phyloP scores from a whole-genome alignment of 1,284 basidiomycete species.

The Mycosarcoma mackinlayi region DNA sequence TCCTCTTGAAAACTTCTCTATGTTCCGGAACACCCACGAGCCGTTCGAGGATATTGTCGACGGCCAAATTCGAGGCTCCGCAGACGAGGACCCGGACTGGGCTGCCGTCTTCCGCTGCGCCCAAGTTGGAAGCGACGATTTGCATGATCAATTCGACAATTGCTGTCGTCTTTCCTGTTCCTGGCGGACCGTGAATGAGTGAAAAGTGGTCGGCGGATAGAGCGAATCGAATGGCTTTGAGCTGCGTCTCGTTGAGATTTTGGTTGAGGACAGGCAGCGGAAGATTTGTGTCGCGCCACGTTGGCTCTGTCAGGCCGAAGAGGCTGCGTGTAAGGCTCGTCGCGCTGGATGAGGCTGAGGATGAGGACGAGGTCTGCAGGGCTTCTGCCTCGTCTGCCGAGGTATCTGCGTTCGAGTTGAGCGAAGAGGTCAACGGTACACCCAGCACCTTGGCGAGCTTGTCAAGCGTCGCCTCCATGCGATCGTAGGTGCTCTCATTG shows the following conservation, averaged over 20 bases:
- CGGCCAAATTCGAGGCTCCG: constrained; percentile 89
- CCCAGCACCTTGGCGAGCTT: constrained; percentile 42
- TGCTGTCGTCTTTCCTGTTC: constrained; percentile 67
- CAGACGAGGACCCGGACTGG: constrained; percentile 79
- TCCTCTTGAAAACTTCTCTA: constrained; percentile 46
- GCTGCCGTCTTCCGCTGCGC: constrained; percentile 16
- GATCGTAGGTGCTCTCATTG: constrained; percentile 89
- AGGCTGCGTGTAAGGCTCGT: constrained; percentile 57
- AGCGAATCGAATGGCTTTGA: constrained; percentile 80
- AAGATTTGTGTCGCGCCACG: constrained; percentile 34
- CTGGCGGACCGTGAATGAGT: constrained; percentile 96
- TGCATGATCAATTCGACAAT: constrained; percentile 71
- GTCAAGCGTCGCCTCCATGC: constrained; percentile 68
- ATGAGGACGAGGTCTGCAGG: constrained; percentile 5
- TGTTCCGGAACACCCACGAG: constrained; percentile 43
- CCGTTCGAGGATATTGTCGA: constrained; percentile 71
- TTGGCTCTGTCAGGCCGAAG: constrained; percentile 41
- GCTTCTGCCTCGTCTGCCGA: constrained; percentile 32
- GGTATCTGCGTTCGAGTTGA: constrained; percentile 16
- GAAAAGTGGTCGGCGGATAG: constrained; percentile 79
- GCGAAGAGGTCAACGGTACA: constrained; percentile 13
- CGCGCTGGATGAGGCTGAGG: constrained; percentile 12
- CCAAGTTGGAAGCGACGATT: constrained; percentile 50
- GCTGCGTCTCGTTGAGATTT: constrained; percentile 84
- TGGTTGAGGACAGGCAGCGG: constrained; percentile 76